A percentile compares a stretch with the other conserved stretches of the same genome.
Conservation (phyloP, 306 rosid species). For the Datisca glomerata region DNA sequence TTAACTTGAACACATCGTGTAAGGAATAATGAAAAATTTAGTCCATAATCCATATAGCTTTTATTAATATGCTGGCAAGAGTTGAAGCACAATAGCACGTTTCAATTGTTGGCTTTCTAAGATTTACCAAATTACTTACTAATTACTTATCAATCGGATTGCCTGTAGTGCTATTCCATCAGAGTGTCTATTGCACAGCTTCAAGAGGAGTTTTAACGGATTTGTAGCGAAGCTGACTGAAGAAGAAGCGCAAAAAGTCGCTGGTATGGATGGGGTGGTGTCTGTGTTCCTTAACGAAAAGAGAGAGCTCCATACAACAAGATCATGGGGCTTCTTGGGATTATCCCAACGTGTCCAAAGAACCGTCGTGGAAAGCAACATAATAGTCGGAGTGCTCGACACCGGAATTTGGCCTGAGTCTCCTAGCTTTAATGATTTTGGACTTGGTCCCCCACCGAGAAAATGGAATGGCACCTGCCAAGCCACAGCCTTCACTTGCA, state of each 20-base stretch:
- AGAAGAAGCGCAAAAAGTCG: constrained; percentile 19
- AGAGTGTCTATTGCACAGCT: constrained; percentile 23
- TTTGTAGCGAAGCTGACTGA: constrained; percentile 19
- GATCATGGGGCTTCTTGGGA: constrained; percentile 53
- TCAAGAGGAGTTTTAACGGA: constrained; percentile 26
- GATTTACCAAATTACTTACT: neutral
- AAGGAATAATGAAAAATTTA: too few relatives aligned
- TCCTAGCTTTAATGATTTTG: constrained; percentile 28
- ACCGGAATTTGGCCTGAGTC: constrained; percentile 43
- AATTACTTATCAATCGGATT: neutral
- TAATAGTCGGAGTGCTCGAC: constrained; percentile 37
- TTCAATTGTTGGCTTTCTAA: neutral
- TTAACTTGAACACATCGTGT: neutral
- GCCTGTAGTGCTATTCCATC: constrained; percentile 4
- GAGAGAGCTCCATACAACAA: constrained; percentile 32
- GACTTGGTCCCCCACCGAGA: constrained; percentile 35
- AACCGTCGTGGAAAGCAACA: constrained; percentile 18
- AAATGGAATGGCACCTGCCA: constrained; percentile 47
- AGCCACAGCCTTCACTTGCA: constrained; percentile 25
- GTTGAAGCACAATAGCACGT: too few relatives aligned
- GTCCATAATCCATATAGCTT: neutral
- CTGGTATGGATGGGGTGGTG: constrained; percentile 32
- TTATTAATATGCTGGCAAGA: neutral
- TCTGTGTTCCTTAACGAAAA: constrained; percentile 33
- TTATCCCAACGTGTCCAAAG: constrained; percentile 12